Evolutionary conservation across 306 rosid species (phyloP), one percentile per base, ranked within the genome.

Genomic region (Hippophae rhamnoides): DNA sequence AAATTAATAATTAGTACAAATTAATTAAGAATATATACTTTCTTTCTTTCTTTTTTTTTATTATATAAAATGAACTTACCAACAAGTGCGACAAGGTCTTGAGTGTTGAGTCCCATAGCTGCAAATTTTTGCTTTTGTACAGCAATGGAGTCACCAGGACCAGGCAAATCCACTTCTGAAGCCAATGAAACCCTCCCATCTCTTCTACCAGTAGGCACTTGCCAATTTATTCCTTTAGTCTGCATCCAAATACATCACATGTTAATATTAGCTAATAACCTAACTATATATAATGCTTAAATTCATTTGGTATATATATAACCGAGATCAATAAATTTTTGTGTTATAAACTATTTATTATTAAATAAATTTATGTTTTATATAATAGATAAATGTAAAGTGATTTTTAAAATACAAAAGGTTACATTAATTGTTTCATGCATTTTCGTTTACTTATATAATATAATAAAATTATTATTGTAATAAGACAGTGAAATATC

Each of bases 121-220:
- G 60, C 7, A 49, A 85, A 81, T 44, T 67, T 72, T 0, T 70
- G 70, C 43, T 77, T 81, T 8, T 76, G 88, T 0, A 31, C 6
- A 43, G 67, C 80, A 45, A 77, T 71, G 7, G 83, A 71, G 11
- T 81, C 87, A 5, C 4, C 5, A 23, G 69, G 60, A 3, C 54
- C 59, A 8, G 85, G 90, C 51, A 84, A 65, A 13, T 66, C 64
- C 11, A 12, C 8, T 0, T 85, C 88, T 0, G 84, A 67, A 4
- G 88, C 88, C 9, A 48, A 59, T 46, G 94, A 85, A 14, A 85
- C 75, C 1, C 63, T 65, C 0, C 94, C 89, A 65, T 80, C 86
- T 67, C 72, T 77, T 5, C 86, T 71, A 43, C 93, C 93, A 0
- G 86, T 79, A 0, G 86, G 84, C 13, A 85, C 93, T 64, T 52